Percentiles rank a stretch among this genome's conserved stretches.
Conservation (phyloP, 2,329 filamentous ascomycete genomes). For the Aspergillus transmontanensis region DNA sequence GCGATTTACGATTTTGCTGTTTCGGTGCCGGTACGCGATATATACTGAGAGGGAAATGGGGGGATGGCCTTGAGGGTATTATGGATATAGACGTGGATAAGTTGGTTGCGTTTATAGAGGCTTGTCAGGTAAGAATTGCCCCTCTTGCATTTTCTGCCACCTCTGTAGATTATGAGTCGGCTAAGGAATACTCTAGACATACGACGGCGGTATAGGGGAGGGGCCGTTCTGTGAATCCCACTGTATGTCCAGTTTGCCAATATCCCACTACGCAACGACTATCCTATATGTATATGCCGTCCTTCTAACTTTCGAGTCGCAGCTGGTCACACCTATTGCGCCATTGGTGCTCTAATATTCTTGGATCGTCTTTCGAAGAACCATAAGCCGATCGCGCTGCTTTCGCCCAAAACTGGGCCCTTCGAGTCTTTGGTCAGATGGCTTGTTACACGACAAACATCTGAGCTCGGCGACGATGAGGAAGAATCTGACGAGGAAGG, state of each 20-base stretch:
- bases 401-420: conserved; percentile 31
- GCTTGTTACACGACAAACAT: conserved; percentile 66
- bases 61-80: conserved; percentile 57
- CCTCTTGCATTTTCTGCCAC: neutral
- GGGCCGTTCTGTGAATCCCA: conserved; percentile 80
- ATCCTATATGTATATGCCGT: conserved; percentile 3
- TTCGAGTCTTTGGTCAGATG: conserved; percentile 52
- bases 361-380: conserved; percentile 63
- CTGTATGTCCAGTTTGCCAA: conserved; percentile 53
- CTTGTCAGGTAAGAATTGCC: conserved; percentile 55
- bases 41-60: conserved; percentile 70
- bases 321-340: conserved; percentile 93
- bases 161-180: conserved; percentile 17
- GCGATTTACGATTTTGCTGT: conserved; percentile 87
- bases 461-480: conserved; percentile 54
- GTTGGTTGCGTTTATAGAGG: conserved; percentile 70
- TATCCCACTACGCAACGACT: neutral
- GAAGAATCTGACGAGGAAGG: conserved; percentile 49
- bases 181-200: conserved; percentile 58
- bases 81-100: conserved; percentile 74
- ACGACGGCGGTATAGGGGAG: conserved; percentile 83
- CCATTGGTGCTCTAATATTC: conserved; percentile 74
- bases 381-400: conserved; percentile 21
- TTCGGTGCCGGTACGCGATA: conserved; percentile 79
- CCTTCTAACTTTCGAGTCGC: conserved; percentile 19